Evolutionary conservation across 768 basidiomycete genomes (phyloP).

Genomic region (Thelephora aurantiotincta): DNA sequence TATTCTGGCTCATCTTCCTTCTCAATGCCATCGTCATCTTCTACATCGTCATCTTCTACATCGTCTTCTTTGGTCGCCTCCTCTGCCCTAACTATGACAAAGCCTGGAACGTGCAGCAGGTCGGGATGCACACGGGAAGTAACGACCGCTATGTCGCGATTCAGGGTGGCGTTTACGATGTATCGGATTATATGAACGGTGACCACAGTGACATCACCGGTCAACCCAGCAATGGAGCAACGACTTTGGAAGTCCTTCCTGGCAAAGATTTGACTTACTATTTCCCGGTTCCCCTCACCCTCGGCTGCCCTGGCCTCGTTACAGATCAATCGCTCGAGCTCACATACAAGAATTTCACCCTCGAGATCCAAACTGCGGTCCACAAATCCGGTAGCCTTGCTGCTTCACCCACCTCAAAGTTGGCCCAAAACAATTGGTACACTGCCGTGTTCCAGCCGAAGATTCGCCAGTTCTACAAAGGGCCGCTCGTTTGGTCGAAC

Average conservation of each 20-base stretch:
- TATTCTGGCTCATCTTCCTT: constrained; percentile 71
- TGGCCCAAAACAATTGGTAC: constrained; percentile 65
- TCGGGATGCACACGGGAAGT: constrained; percentile 53
- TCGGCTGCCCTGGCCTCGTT: constrained; percentile 69
- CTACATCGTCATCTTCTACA: no score
- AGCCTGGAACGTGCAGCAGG: constrained; percentile 64
- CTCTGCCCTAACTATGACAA: constrained; percentile 82
- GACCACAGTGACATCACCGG: constrained; percentile 72
- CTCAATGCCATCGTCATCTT: constrained; percentile 71
- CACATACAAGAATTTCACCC: constrained; percentile 48
- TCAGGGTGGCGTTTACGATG: constrained; percentile 76
- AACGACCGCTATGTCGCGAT: constrained; percentile 79
- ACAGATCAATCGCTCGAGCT: constrained; percentile 34
- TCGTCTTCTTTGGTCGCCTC: constrained; percentile 71
- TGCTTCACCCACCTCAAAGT: constrained; percentile 23
- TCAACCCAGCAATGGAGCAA: constrained; percentile 45
- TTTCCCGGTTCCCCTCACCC: constrained; percentile 67
- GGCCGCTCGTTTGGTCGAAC: constrained; percentile 55
- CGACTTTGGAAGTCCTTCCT: constrained; percentile 52
- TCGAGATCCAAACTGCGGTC: constrained; percentile 43
- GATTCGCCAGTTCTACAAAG: constrained; percentile 69
- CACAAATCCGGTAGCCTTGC: constrained; percentile 61
- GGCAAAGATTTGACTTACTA: constrained; percentile 81
- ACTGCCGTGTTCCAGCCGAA: constrained; percentile 51
- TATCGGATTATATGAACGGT: constrained; percentile 65